Base-by-base conservation (phyloP, 23 red algal genomes). In the Agarophyton chilense region DNA sequence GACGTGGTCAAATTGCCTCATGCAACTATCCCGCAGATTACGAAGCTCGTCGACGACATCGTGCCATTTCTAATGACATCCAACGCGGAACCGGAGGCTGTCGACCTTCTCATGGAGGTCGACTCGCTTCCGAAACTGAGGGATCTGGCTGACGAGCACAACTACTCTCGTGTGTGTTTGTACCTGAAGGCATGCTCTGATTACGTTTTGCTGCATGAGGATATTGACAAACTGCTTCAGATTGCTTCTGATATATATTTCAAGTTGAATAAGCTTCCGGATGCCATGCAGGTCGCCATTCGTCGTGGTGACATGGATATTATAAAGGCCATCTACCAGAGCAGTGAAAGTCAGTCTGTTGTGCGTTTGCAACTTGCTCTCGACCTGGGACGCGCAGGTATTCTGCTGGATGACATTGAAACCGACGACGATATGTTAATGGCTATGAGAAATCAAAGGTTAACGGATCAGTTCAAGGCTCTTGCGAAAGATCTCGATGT, bases 31-130 rank as follows among this genome's bases (percentile, higher is more conserved):
- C 64, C 65, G 13, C 54, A 82, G 65, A 55, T 99, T 43, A 80
- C 50, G 5, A 61, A 47, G 4, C 85, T 99, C 60, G 90, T 99
- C 18, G 77, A 72, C 40, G 84, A 99, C 43, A 96, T 99, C 50
- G 92, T 99, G 58, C 92, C 93, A 9, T 93, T 95, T 78, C 67
- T 99, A 7, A 79, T 99, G 47, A 68, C 52, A 26, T 93, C 86
- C 3, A 95, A 95, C 73, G 97, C 97, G 1, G 93, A 99, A 79
- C 86, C 93, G 33, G 97, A 99, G 78, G 97, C 97, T 22, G 90
- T 92, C 45, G 97, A 99, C 53, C 70, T 99, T 55, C 79, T 95
- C 46, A 94, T 96, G 90, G 97, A 99, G 53, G 93, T 99, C 47
- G 91, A 94, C 26, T 65, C 81, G 17, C 82, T 96, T 1, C 35